Evolutionary conservation across 768 basidiomycete genomes (phyloP).

Genomic region (Boletus reticulatus): DNA sequence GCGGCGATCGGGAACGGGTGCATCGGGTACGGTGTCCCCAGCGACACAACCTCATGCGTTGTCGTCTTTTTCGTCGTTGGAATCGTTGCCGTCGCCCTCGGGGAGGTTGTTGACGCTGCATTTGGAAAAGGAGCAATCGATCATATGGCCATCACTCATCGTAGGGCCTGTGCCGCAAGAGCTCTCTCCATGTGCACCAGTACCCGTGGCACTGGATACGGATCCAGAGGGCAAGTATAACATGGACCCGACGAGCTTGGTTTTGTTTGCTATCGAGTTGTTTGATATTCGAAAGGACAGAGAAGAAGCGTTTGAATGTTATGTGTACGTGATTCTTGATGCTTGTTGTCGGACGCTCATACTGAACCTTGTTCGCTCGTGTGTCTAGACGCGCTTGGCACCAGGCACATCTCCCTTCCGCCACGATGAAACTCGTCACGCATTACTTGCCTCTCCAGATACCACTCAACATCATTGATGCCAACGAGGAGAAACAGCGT

Average conservation of each 20-base stretch:
- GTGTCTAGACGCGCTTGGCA: constrained; percentile 73
- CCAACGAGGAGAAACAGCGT: constrained; percentile 39
- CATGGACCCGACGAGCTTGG: constrained; percentile 83
- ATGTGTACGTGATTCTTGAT: constrained; percentile 51
- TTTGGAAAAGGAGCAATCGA: constrained; percentile 74
- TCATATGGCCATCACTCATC: constrained; percentile 82
- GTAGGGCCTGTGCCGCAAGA: constrained; percentile 67
- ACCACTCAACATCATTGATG: constrained; percentile 35
- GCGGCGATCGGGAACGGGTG: constrained; percentile 24
- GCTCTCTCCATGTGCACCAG: constrained; percentile 50
- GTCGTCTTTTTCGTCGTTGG: constrained; percentile 79
- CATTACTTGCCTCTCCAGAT: constrained; percentile 66
- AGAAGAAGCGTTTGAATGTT: constrained; percentile 79
- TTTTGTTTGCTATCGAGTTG: constrained; percentile 66
- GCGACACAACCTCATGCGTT: constrained; percentile 51
- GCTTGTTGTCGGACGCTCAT: not conserved
- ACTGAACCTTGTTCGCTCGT: not conserved
- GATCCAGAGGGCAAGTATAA: constrained; percentile 63
- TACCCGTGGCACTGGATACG: constrained; percentile 52
- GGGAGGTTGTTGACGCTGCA: constrained; percentile 77
- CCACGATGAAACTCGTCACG: constrained; percentile 74
- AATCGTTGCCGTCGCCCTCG: constrained; percentile 59
- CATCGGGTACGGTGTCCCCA: constrained; percentile 58
- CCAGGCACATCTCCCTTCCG: constrained; percentile 69
- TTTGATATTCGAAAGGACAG: constrained; percentile 73